These are phyloP conservation scores for Clarireedia hainanense DNA, from an alignment of 2,329 filamentous ascomycete species.

Conservation along the genomic window DNA sequence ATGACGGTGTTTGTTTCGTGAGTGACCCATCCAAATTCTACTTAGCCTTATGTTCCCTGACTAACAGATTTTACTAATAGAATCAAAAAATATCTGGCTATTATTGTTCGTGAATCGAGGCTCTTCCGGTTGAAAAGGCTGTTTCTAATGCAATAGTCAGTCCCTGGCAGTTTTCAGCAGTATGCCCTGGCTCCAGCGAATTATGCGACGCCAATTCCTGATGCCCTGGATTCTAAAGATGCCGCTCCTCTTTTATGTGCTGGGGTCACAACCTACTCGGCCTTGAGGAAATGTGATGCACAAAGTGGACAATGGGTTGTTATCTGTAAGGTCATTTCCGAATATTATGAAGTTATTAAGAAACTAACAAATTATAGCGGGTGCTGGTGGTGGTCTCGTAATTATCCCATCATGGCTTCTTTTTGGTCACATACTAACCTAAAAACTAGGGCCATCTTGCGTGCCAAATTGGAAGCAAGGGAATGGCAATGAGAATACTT, in stretches of 20 bases:
- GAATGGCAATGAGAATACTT: conserved; percentile 56
- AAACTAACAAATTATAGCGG: conserved; percentile 30
- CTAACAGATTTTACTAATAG: conserved; percentile 14
- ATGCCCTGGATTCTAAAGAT: conserved; percentile 46
- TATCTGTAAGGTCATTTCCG: conserved; percentile 21
- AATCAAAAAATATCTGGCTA: conserved; percentile 56
- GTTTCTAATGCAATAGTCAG: conserved; percentile 12
- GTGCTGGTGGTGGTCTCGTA: conserved; percentile 52
- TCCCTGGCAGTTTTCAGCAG: conserved; percentile 65
- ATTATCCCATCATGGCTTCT: background rate
- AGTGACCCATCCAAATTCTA: conserved; percentile 27
- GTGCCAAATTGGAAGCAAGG: conserved; percentile 50
- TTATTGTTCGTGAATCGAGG: conserved; percentile 37
- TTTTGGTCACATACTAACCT: background rate
- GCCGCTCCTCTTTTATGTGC: conserved; percentile 63
- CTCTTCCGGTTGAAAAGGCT: background rate
- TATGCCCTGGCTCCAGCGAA: conserved; percentile 55
- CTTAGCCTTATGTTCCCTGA: background rate
- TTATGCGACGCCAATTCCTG: conserved; percentile 65
- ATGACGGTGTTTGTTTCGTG: conserved; percentile 59
- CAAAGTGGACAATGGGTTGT: conserved; percentile 32
- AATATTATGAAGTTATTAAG: conserved; percentile 7
- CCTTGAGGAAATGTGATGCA: conserved; percentile 52
- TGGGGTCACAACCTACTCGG: conserved; percentile 59
- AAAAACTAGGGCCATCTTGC: conserved; percentile 45